These are phyloP conservation scores for Lactarius deliciosus DNA, from an alignment of 768 basidiomycete genomes.

Conservation along the genomic window DNA sequence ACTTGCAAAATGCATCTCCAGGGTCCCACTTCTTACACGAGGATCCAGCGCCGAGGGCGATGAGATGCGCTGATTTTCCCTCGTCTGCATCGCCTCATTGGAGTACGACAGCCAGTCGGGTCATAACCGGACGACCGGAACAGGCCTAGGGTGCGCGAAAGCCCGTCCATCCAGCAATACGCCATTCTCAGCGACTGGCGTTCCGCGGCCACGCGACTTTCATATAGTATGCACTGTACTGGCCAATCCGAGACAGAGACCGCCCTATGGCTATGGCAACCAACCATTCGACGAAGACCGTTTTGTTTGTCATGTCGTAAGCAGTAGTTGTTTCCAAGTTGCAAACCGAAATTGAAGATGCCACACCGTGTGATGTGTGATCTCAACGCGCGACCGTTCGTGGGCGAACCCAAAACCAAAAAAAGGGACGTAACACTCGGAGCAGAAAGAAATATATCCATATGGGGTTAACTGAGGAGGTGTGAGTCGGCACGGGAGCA, in stretches of 20 bases:
- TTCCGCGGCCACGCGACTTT: slow-evolving; percentile 16
- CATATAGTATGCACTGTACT: not conserved
- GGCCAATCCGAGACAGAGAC: not conserved
- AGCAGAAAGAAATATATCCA: slow-evolving; percentile 20
- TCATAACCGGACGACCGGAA: not conserved
- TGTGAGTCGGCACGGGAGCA: not conserved
- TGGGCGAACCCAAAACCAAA: not conserved
- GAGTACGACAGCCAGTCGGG: not conserved
- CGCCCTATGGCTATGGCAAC: slow-evolving; percentile 1
- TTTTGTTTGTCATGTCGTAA: not conserved
- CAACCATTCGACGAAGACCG: not conserved
- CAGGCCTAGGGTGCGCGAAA: not conserved
- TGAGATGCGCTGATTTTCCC: not conserved
- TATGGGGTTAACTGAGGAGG: slow-evolving; percentile 20
- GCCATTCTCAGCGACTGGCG: not conserved
- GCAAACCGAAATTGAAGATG: not conserved
- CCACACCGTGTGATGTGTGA: slow-evolving; percentile 1
- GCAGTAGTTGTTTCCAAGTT: not conserved
- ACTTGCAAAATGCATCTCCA: not conserved
- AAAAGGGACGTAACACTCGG: slow-evolving; percentile 16
- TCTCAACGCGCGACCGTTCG: not conserved
- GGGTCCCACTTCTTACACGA: not conserved
- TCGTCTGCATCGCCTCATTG: not conserved
- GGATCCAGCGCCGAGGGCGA: not conserved
- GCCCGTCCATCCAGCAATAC: not conserved